phyloP scores from a whole-genome alignment of 139 green algal genomes.

The Micractinium conductrix region DNA sequence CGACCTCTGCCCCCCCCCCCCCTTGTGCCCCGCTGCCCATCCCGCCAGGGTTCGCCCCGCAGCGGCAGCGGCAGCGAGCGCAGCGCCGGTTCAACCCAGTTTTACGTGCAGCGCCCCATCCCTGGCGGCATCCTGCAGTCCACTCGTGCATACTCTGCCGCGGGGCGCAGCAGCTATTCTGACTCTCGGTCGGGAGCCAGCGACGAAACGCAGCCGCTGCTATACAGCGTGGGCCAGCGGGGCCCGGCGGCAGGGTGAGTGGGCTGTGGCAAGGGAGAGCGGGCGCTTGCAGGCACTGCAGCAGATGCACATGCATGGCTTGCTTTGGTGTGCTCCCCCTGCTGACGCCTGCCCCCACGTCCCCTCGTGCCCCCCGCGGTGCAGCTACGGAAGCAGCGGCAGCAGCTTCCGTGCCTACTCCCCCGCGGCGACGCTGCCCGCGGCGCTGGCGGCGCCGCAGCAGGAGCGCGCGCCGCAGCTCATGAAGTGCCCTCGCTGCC shows the following conservation, averaged over 20 bases:
- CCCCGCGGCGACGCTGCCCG: background rate
- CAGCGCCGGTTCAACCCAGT: too few relatives aligned
- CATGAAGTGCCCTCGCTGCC: slow-evolving; percentile 29
- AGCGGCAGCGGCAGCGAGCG: slow-evolving; percentile 33
- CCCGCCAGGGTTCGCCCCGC: slow-evolving; percentile 29
- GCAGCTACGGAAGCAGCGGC: slow-evolving; percentile 23
- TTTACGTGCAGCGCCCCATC: slow-evolving; percentile 7
- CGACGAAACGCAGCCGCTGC: slow-evolving; percentile 20
- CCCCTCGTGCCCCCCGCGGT: background rate
- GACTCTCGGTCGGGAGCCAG: slow-evolving; percentile 1
- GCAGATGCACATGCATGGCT: background rate
- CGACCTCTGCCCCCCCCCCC: too few relatives aligned
- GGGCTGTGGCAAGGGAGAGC: background rate
- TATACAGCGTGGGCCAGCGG: background rate
- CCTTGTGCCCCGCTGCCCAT: too few relatives aligned
- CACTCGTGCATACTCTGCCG: slow-evolving; percentile 7
- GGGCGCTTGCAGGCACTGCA: background rate
- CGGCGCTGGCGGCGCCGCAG: background rate
- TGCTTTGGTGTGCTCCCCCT: background rate
- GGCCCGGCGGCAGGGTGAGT: background rate
- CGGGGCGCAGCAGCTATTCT: background rate
- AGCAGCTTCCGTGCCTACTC: background rate
- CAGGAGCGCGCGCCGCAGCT: slow-evolving; percentile 3
- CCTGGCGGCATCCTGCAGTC: slow-evolving; percentile 9
- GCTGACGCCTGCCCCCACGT: background rate